These are phyloP conservation scores for Bruguiera sexangula DNA, from an alignment of 345 rosid genomes.

Conservation along the genomic window DNA sequence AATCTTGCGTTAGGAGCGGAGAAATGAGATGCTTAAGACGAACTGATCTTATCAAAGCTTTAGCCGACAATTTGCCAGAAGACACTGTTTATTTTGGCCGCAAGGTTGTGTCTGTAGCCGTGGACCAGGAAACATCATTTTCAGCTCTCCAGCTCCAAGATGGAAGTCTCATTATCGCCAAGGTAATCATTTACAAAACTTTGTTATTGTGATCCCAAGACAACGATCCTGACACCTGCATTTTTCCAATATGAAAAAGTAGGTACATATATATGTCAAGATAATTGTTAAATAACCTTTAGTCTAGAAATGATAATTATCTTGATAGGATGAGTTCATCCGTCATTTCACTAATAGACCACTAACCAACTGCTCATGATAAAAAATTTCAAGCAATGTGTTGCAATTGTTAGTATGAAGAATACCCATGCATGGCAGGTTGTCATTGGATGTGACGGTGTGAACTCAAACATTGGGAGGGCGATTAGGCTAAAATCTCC, in stretches of 20 bases:
- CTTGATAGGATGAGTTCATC: too few species aligned
- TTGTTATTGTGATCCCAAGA: neutral
- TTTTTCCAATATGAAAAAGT: too few species aligned
- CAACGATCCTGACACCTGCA: too few species aligned
- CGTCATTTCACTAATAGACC: too few species aligned
- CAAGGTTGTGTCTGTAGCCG: slow-evolving; percentile 26
- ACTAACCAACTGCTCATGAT: too few species aligned
- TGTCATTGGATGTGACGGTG: slow-evolving; percentile 25
- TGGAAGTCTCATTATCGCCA: slow-evolving; percentile 41
- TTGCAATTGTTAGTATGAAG: neutral
- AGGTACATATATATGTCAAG: too few species aligned
- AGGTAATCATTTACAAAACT: slow-evolving; percentile 16
- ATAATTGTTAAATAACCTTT: too few species aligned
- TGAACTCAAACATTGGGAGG: slow-evolving; percentile 10
- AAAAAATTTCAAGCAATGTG: too few species aligned
- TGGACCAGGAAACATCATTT: slow-evolving; percentile 30
- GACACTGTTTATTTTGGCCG: slow-evolving; percentile 38
- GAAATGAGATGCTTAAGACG: slow-evolving; percentile 51
- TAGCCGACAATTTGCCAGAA: slow-evolving; percentile 42
- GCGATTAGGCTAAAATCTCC: neutral
- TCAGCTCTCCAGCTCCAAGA: slow-evolving; percentile 29
- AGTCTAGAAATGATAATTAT: too few species aligned
- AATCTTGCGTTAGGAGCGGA: slow-evolving; percentile 21
- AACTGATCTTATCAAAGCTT: slow-evolving; percentile 37
- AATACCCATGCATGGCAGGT: slow-evolving; percentile 3